Evolutionary conservation across 306 rosid species (phyloP).

Genomic region (Pachyrhizus erosus): DNA sequence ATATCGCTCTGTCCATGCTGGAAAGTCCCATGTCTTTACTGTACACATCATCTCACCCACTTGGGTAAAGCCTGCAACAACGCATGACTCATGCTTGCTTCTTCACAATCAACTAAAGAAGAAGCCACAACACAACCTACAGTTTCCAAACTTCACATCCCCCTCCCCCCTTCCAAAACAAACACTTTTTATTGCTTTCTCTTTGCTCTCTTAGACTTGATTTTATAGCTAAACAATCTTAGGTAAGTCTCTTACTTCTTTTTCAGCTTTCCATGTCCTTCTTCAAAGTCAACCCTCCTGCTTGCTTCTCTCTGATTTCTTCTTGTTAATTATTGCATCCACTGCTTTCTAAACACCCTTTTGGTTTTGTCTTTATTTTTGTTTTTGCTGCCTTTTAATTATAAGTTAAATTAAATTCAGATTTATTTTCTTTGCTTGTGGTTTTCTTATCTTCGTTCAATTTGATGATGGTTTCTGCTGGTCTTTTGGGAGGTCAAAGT

Average conservation of each 20-base stretch:
- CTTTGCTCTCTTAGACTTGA: background rate
- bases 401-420: background rate
- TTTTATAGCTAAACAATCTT: constrained; percentile 24
- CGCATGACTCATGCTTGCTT: constrained; percentile 30
- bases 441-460: constrained; percentile 5
- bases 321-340: constrained; percentile 24
- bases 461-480: background rate
- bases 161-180: background rate
- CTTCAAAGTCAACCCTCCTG: constrained; percentile 4
- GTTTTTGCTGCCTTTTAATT: background rate
- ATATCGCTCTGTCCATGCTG: constrained; percentile 65
- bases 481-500: constrained; percentile 19
- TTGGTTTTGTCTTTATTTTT: background rate
- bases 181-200: constrained; percentile 29
- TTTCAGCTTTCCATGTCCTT: background rate
- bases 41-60: constrained; percentile 64
- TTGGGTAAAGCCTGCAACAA: constrained; percentile 43
- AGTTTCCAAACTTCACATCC: background rate
- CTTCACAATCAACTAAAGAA: background rate
- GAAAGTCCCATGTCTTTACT: constrained; percentile 58
- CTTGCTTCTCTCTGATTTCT: constrained; percentile 20
- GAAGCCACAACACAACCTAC: background rate
- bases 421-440: constrained; percentile 14
- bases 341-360: background rate
- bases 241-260: constrained; percentile 27